Conservation (phyloP, 2,329 filamentous ascomycete genomes). For the Colletotrichum lentis region DNA sequence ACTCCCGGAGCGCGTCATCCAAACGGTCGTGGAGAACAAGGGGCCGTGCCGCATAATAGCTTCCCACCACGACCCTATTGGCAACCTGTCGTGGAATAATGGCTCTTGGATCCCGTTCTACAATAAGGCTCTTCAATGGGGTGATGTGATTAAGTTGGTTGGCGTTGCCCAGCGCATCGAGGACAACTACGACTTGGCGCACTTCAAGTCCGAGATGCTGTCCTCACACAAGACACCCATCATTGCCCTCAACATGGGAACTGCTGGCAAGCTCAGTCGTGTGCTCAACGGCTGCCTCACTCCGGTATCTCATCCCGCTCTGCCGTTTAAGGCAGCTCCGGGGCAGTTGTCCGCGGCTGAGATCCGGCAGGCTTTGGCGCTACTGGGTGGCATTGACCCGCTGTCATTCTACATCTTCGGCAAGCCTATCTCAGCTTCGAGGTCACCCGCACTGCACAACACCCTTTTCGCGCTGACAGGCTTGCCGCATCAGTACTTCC, state of each 20-base stretch:
- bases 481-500: conserved; percentile 82
- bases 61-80: conserved; percentile 89
- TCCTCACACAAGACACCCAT: conserved; percentile 80
- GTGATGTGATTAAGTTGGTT: conserved; percentile 93
- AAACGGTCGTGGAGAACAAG: conserved; percentile 71
- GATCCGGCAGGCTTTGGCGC: conserved; percentile 78
- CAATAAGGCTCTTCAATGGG: conserved; percentile 87
- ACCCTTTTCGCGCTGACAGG: conserved; percentile 78
- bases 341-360: conserved; percentile 91
- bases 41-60: conserved; percentile 86
- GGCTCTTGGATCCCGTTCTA: conserved; percentile 92
- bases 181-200: conserved; percentile 85
- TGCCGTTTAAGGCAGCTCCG: conserved; percentile 94
- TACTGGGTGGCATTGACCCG: conserved; percentile 79
- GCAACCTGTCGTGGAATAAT: conserved; percentile 84
- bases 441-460: conserved; percentile 91
- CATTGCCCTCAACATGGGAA: conserved; percentile 96
- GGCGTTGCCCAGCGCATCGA: conserved; percentile 78
- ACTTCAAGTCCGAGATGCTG: conserved; percentile 81
- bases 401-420: conserved; percentile 90
- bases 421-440: conserved; percentile 80
- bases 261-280: conserved; percentile 84
- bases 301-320: conserved; percentile 85
- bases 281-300: conserved; percentile 94
- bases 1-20: conserved; percentile 78